Percentiles rank a stretch among this genome's conserved stretches.
These are phyloP conservation scores for Rhizophagus clarus DNA, from an alignment of 192 early-diverging fungal species.

Conservation along the genomic window DNA sequence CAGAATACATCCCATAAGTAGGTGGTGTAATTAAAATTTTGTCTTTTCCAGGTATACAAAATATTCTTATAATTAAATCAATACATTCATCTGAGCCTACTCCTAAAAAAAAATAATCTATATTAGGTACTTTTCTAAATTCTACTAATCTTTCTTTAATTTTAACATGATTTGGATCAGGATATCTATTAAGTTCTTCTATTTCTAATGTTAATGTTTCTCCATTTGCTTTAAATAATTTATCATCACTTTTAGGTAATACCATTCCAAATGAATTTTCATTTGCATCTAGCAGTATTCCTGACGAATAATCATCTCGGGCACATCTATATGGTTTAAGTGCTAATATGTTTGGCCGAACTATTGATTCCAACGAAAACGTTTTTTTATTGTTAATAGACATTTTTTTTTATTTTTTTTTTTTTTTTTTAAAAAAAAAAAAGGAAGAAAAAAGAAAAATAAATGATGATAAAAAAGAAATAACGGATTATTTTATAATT, in stretches of 20 bases:
- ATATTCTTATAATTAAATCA: conserved; percentile 86
- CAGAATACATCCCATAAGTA: conserved; percentile 99
- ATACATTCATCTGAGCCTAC: conserved; percentile 98
- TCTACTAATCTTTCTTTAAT: conserved; percentile 79
- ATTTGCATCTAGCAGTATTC: conserved; percentile 98
- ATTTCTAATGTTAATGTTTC: conserved; percentile 5
- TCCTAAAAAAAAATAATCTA: conserved; percentile 87
- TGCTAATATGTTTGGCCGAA: conserved; percentile 81
- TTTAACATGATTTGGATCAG: conserved; percentile 86
- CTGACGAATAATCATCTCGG: conserved; percentile 92
- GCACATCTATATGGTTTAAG: conserved; percentile 96
- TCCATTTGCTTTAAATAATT: background rate
- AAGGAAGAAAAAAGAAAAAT: too few relatives aligned
- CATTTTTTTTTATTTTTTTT: too few relatives aligned
- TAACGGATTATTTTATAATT: background rate
- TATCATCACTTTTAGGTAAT: conserved; percentile 33
- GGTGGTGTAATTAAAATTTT: conserved; percentile 94
- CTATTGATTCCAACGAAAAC: conserved; percentile 63
- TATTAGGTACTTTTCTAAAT: conserved; percentile 67
- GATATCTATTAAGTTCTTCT: conserved; percentile 86
- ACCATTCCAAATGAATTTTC: conserved; percentile 91
- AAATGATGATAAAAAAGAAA: too few relatives aligned
- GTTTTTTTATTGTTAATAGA: conserved; percentile 32
- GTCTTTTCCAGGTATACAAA: conserved; percentile 88
- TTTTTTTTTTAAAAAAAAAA: background rate